Percentiles rank a stretch among this genome's conserved stretches.
Conservation (phyloP, 176 grass and related monocot species). For the Poa pratensis region DNA sequence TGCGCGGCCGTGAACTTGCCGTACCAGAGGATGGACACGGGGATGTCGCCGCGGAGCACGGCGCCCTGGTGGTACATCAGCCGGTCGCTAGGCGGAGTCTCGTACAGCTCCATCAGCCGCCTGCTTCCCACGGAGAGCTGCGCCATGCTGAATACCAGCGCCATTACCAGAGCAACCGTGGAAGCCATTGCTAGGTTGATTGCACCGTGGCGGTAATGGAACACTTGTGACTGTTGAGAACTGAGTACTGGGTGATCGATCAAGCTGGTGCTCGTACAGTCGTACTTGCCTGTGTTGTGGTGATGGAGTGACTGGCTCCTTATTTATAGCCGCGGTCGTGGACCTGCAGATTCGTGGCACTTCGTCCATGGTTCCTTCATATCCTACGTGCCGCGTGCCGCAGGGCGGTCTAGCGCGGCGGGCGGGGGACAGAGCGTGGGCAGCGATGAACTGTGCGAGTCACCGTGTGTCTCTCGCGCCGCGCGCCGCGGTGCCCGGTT, state of each 20-base stretch:
- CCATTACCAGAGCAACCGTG: not conserved
- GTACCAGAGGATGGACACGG: slow-evolving; percentile 66
- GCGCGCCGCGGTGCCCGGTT: slow-evolving; percentile 51
- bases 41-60: slow-evolving; percentile 60
- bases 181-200: slow-evolving; percentile 37
- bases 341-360: not conserved
- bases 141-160: slow-evolving; percentile 38
- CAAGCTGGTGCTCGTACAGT: not conserved
- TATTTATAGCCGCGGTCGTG: slow-evolving; percentile 34
- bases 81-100: slow-evolving; percentile 44
- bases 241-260: slow-evolving; percentile 11
- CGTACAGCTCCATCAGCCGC: slow-evolving; percentile 54
- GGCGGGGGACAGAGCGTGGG: slow-evolving; percentile 36
- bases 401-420: slow-evolving; percentile 6
- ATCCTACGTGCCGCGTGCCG: not conserved
- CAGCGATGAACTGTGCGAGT: slow-evolving; percentile 25
- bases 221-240: not conserved
- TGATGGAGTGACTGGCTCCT: slow-evolving; percentile 25
- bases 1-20: slow-evolving; percentile 55
- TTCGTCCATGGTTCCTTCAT: slow-evolving; percentile 39
- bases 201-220: not conserved
- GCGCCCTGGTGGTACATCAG: slow-evolving; percentile 59
- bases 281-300: not conserved
- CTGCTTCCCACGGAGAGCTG: slow-evolving; percentile 50
- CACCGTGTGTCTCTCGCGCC: slow-evolving; percentile 46